Conservation (phyloP, 1,284 basidiomycete genomes). For the Agaricales sp. region DNA sequence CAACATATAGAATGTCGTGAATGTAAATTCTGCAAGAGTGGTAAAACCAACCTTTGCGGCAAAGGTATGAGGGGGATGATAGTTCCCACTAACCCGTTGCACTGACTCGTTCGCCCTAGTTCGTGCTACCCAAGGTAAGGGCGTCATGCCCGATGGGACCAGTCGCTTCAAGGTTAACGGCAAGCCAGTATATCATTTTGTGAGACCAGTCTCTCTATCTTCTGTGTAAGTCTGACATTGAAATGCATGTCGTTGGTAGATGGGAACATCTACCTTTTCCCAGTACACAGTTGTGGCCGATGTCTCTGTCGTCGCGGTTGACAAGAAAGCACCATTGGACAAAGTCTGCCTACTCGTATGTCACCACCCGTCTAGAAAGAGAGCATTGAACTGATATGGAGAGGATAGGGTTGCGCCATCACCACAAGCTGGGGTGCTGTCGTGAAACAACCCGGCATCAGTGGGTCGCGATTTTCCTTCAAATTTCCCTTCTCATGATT, state of each 20-base stretch:
- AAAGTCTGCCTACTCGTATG: conserved; percentile 77
- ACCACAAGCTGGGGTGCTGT: conserved; percentile 96
- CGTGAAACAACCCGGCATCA: conserved; percentile 68
- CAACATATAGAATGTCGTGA: conserved; percentile 69
- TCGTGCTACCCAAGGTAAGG: conserved; percentile 90
- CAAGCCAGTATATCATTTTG: conserved; percentile 85
- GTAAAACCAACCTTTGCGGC: conserved; percentile 95
- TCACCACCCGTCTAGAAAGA: background rate
- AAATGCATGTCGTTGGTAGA: conserved; percentile 58
- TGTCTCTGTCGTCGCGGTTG: conserved; percentile 90
- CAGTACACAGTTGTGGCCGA: conserved; percentile 99
- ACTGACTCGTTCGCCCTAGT: conserved; percentile 34
- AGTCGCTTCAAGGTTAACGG: conserved; percentile 88
- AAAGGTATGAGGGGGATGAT: too few species aligned
- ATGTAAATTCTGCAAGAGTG: conserved; percentile 98
- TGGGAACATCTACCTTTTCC: conserved; percentile 98
- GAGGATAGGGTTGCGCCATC: conserved; percentile 68
- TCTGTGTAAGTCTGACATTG: too few species aligned
- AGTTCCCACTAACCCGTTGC: too few species aligned
- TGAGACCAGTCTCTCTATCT: conserved; percentile 33
- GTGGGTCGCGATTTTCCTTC: conserved; percentile 31
- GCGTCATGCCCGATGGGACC: conserved; percentile 93
- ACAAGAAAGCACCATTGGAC: conserved; percentile 80
- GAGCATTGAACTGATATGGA: background rate
- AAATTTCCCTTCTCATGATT: conserved; percentile 1